phyloP scores from a whole-genome alignment of 2,329 filamentous ascomycete genomes.

The Ascochyta koolunga region DNA sequence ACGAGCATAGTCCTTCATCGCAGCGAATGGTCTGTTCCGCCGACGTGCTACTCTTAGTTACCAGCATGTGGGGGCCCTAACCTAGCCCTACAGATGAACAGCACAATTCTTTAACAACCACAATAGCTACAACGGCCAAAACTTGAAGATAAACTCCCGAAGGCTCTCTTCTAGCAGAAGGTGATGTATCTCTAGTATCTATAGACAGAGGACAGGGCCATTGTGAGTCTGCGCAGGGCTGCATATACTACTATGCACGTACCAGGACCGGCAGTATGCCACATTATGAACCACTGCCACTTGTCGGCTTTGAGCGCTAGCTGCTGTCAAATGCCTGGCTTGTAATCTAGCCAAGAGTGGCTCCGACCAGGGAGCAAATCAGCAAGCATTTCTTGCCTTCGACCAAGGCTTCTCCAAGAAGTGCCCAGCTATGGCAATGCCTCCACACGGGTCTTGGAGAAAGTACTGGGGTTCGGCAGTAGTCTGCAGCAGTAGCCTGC shows the following conservation, averaged over 20 bases:
- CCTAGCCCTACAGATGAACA: too few species aligned
- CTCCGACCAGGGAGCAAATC: slow-evolving; percentile 20
- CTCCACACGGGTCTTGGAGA: slow-evolving; percentile 25
- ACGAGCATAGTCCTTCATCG: not conserved
- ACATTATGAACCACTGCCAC: slow-evolving; percentile 10
- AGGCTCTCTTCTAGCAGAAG: too few species aligned
- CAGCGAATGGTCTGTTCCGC: slow-evolving; percentile 2
- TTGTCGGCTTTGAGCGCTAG: slow-evolving; percentile 16
- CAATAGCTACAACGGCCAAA: too few species aligned
- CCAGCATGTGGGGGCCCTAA: too few species aligned
- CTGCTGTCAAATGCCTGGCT: slow-evolving; percentile 14
- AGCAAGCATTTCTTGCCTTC: slow-evolving; percentile 4
- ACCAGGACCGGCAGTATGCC: too few species aligned
- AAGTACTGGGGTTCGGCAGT: slow-evolving; percentile 40
- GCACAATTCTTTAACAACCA: too few species aligned
- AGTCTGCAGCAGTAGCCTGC: slow-evolving; percentile 40
- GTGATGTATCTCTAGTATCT: too few species aligned
- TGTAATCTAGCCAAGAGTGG: slow-evolving; percentile 26
- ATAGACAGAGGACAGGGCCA: too few species aligned
- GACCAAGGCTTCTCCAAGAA: slow-evolving; percentile 27
- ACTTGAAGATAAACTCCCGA: too few species aligned
- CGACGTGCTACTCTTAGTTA: slow-evolving; percentile 11
- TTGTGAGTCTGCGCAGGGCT: too few species aligned
- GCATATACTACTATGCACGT: too few species aligned
- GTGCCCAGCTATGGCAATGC: slow-evolving; percentile 28